A percentile compares a stretch with the other conserved stretches of the same genome.
Conservation (phyloP, 495 filamentous ascomycete species). For the Durotheca rogersii region DNA sequence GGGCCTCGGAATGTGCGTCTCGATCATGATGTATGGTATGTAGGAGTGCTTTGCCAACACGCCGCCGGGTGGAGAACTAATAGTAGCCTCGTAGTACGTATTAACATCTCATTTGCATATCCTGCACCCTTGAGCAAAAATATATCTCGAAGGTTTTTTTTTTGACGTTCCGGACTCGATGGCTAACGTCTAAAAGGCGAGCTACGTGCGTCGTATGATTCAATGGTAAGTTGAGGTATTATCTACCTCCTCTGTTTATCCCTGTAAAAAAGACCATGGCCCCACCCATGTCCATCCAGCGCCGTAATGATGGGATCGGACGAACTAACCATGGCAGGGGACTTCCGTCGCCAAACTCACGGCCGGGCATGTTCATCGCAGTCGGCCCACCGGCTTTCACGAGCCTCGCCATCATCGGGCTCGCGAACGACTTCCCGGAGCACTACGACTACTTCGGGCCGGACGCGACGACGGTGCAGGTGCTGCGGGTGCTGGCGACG, state of each 20-base stretch:
- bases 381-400: constrained; percentile 70
- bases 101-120: constrained; percentile 5
- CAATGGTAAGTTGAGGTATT: constrained; percentile 32
- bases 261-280: too few species aligned
- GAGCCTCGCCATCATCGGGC: constrained; percentile 65
- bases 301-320: too few species aligned
- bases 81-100: constrained; percentile 12
- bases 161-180: neutral
- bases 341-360: constrained; percentile 46
- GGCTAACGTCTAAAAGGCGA: constrained; percentile 33
- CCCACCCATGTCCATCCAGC: too few species aligned
- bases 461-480: constrained; percentile 26
- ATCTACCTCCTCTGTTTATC: too few species aligned
- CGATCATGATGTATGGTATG: constrained; percentile 50
- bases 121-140: neutral
- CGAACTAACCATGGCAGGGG: constrained; percentile 31
- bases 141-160: neutral
- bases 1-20: constrained; percentile 52
- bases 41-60: neutral
- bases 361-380: constrained; percentile 71
- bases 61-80: constrained; percentile 2
- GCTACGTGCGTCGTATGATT: constrained; percentile 61
- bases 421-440: constrained; percentile 51
- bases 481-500: constrained; percentile 31
- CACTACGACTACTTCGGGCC: constrained; percentile 28